phyloP scores from a whole-genome alignment of 129 eudicot species.

The Silybum marianum region DNA sequence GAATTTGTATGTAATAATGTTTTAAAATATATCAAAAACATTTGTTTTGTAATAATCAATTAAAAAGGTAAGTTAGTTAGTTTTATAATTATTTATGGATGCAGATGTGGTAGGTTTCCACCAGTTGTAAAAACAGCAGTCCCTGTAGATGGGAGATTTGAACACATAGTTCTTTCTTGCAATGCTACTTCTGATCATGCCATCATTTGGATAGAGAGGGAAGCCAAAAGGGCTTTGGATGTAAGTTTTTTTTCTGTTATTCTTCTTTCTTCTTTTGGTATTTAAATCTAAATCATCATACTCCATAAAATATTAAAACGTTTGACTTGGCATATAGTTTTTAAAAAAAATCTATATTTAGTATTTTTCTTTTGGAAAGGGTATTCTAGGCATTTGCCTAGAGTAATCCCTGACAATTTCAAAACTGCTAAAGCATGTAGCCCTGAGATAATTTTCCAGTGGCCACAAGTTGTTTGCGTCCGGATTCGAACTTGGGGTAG shows the following conservation, averaged over 20 bases:
- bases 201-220: constrained; percentile 92
- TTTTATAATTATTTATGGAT: constrained; percentile 4
- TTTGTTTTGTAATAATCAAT: too few species aligned
- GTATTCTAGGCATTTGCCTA: too few species aligned
- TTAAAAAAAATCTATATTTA: too few species aligned
- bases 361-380: too few species aligned
- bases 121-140: constrained; percentile 95
- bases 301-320: background rate
- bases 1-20: too few species aligned
- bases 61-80: too few species aligned
- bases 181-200: constrained; percentile 96
- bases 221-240: constrained; percentile 81
- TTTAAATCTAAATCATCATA: constrained; percentile 2
- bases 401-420: too few species aligned
- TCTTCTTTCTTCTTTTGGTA: background rate
- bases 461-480: too few species aligned
- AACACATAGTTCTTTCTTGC: constrained; percentile 89
- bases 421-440: too few species aligned
- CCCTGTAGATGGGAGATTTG: constrained; percentile 97
- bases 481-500: too few species aligned
- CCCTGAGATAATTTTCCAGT: too few species aligned
- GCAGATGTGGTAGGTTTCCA: constrained; percentile 90
- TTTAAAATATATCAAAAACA: too few species aligned
- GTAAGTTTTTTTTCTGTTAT: constrained; percentile 47
- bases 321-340: background rate